These are phyloP conservation scores for Acidomyces sp. DNA, from an alignment of 495 filamentous ascomycete species.

Conservation along the genomic window DNA sequence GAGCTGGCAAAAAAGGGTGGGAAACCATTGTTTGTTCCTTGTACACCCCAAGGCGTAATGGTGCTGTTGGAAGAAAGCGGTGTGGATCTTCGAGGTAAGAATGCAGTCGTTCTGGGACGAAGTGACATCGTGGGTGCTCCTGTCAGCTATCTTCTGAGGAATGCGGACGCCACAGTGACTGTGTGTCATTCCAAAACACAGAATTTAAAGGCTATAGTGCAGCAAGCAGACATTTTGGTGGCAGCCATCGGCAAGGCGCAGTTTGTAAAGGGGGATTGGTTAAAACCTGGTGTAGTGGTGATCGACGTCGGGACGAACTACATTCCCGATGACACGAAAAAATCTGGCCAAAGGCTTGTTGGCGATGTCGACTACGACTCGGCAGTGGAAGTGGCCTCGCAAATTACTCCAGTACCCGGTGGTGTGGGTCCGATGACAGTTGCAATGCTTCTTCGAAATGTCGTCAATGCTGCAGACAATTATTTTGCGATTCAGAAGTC, in stretches of 20 bases:
- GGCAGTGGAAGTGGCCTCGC: conserved; percentile 74
- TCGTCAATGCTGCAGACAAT: conserved; percentile 65
- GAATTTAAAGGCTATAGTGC: conserved; percentile 57
- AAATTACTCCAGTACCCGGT: conserved; percentile 91
- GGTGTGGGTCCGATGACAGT: conserved; percentile 98
- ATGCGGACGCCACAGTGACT: conserved; percentile 92
- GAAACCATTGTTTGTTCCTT: conserved; percentile 74
- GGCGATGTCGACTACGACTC: conserved; percentile 91
- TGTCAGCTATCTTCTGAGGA: conserved; percentile 86
- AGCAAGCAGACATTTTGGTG: conserved; percentile 77
- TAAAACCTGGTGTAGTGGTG: conserved; percentile 85
- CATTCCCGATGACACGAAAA: conserved; percentile 83
- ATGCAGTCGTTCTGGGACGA: conserved; percentile 85
- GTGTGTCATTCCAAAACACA: conserved; percentile 84
- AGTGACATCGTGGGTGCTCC: conserved; percentile 97
- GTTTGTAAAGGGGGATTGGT: conserved; percentile 87
- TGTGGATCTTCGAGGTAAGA: conserved; percentile 73
- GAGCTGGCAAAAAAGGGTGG: conserved; percentile 92
- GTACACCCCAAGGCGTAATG: conserved; percentile 96
- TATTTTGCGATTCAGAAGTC: conserved; percentile 73
- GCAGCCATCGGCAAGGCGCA: conserved; percentile 79
- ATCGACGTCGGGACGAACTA: conserved; percentile 98
- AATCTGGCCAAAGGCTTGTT: conserved; percentile 85
- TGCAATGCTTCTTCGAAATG: conserved; percentile 91
- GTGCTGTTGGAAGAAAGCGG: conserved; percentile 72